Percentiles rank a stretch among this genome's conserved stretches.
phyloP scores from a whole-genome alignment of 2,329 filamentous ascomycete species.

The Verticillium tricorpus region DNA sequence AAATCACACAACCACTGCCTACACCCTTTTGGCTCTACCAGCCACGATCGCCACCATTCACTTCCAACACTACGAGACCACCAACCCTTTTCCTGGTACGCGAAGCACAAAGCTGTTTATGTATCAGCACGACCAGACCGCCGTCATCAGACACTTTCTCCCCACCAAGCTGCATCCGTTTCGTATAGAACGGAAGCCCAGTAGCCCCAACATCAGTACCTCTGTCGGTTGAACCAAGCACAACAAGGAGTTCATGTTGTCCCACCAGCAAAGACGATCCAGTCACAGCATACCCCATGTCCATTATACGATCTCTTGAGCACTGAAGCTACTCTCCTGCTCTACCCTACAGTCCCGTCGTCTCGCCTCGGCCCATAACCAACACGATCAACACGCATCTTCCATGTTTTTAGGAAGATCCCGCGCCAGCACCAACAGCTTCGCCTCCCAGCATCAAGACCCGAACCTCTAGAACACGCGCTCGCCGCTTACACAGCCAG shows the following conservation, averaged over 20 bases:
- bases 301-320: constrained; percentile 46
- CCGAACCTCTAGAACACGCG: not conserved
- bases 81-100: constrained; percentile 10
- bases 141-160: constrained; percentile 90
- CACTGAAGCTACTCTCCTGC: constrained; percentile 46
- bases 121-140: constrained; percentile 92
- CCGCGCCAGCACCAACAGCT: constrained; percentile 15
- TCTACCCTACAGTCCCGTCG: constrained; percentile 10
- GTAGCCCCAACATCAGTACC: constrained; percentile 74
- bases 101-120: constrained; percentile 63
- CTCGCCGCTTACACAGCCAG: not conserved
- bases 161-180: constrained; percentile 95
- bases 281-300: constrained; percentile 50
- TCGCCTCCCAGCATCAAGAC: constrained; percentile 15
- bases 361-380: not conserved
- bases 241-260: constrained; percentile 53
- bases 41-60: constrained; percentile 2
- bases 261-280: constrained; percentile 42
- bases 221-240: constrained; percentile 78
- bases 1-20: constrained; percentile 1
- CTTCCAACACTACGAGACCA: constrained; percentile 1
- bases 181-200: constrained; percentile 92
- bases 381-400: constrained; percentile 5
- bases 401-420: constrained; percentile 8
- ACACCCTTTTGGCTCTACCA: not conserved